Percentiles rank a stretch among this genome's conserved stretches.
phyloP scores from a whole-genome alignment of 169 alveolate genomes.

The Amoebophrya sp. region DNA sequence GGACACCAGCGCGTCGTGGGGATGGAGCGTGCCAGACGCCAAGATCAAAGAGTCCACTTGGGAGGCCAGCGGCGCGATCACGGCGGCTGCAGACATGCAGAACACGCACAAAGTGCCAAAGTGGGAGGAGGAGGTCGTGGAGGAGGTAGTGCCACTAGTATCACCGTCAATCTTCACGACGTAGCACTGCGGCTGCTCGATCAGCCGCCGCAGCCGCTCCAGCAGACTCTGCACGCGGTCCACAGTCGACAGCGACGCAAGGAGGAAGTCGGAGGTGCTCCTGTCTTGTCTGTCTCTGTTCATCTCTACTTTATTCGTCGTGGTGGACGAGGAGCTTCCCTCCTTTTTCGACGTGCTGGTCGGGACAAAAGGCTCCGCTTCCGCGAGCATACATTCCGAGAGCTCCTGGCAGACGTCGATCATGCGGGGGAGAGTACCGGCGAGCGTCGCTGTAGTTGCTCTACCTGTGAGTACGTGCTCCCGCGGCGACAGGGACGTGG shows the following conservation, averaged over 20 bases:
- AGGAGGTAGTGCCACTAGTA: no score
- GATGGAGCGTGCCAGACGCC: not conserved
- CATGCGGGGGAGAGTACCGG: not conserved
- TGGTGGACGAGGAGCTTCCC: no score
- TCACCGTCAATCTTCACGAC: not conserved
- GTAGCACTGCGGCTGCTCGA: not conserved
- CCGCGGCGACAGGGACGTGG: no score
- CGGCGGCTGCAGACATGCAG: not conserved
- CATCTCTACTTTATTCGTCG: no score
- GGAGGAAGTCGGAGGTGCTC: no score
- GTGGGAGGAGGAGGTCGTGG: no score
- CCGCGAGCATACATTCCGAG: not conserved
- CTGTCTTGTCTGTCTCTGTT: no score
- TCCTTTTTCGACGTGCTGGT: no score
- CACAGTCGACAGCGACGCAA: not conserved
- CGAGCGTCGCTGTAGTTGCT: not conserved
- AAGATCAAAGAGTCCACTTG: not conserved
- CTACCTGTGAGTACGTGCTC: no score
- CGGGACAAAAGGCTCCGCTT: not conserved
- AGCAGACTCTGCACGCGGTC: not conserved
- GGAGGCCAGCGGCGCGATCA: not conserved
- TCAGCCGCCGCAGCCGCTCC: not conserved
- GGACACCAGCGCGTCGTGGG: not conserved
- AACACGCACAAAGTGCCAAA: not conserved
- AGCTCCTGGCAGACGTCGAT: not conserved